These are phyloP conservation scores for Ustilaginoidea virens DNA, from an alignment of 2,329 filamentous ascomycete genomes.

Conservation along the genomic window DNA sequence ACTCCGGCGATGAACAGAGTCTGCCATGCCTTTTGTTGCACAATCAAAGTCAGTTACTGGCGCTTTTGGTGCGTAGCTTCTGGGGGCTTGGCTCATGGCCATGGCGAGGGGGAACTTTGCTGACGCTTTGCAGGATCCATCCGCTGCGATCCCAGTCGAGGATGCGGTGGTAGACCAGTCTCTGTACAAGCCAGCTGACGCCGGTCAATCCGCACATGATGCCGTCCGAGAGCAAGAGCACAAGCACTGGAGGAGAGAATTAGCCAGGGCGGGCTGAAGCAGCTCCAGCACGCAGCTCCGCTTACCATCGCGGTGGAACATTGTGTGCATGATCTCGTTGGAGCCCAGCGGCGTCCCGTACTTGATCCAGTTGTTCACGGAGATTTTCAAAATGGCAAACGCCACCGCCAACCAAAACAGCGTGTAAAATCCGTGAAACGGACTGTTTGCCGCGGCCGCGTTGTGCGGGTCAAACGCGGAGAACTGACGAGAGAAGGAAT, in stretches of 20 bases:
- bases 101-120: constrained; percentile 10
- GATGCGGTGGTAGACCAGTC: constrained; percentile 38
- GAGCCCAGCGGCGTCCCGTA: constrained; percentile 53
- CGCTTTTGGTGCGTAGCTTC: too few relatives aligned
- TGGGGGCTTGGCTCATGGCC: too few relatives aligned
- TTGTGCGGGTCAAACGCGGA: constrained; percentile 65
- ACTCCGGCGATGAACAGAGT: constrained; percentile 43
- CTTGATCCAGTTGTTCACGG: constrained; percentile 50
- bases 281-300: too few relatives aligned
- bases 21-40: constrained; percentile 46
- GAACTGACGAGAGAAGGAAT: constrained; percentile 59
- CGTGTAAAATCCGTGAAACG: constrained; percentile 67
- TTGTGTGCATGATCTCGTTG: constrained; percentile 56
- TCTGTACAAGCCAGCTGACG: constrained; percentile 51
- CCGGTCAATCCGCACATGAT: constrained; percentile 51
- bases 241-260: too few relatives aligned
- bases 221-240: constrained; percentile 48
- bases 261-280: too few relatives aligned
- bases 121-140: constrained; percentile 61
- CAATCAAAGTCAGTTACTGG: too few relatives aligned
- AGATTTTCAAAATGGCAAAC: constrained; percentile 51
- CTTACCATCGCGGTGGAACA: constrained; percentile 38
- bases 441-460: constrained; percentile 44
- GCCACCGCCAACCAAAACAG: constrained; percentile 62
- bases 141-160: constrained; percentile 52